These are phyloP conservation scores for Globisporangium parvum DNA, from an alignment of 352 stramenopile species.

Conservation along the genomic window DNA sequence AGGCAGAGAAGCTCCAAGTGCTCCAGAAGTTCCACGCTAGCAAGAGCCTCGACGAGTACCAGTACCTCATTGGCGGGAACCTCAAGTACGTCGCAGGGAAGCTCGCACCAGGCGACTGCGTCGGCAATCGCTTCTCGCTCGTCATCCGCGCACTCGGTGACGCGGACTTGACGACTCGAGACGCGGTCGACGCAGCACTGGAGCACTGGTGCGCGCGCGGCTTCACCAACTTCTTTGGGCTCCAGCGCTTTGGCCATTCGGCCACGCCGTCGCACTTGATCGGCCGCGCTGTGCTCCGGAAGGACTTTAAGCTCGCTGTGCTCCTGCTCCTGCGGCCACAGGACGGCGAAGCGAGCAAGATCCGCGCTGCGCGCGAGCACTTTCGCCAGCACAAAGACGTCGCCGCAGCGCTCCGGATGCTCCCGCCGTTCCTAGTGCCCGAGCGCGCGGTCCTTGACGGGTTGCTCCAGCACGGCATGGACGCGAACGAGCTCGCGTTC, in stretches of 20 bases:
- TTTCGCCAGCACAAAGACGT: constrained; percentile 84
- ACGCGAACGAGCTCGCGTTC: constrained; percentile 69
- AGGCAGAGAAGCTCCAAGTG: constrained; percentile 49
- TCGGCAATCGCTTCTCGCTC: constrained; percentile 92
- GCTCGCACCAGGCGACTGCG: constrained; percentile 83
- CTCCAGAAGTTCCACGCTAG: constrained; percentile 28
- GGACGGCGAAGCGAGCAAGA: constrained; percentile 77
- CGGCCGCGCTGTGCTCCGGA: constrained; percentile 90
- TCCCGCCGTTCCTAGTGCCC: constrained; percentile 63
- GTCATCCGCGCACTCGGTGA: constrained; percentile 87
- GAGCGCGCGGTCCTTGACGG: constrained; percentile 73
- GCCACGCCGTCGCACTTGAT: constrained; percentile 79
- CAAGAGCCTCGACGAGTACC: constrained; percentile 50
- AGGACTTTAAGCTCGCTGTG: constrained; percentile 92
- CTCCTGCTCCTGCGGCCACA: constrained; percentile 88
- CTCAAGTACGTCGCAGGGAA: constrained; percentile 87
- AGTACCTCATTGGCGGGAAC: constrained; percentile 89
- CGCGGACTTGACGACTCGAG: constrained; percentile 34
- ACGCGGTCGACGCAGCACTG: constrained; percentile 30
- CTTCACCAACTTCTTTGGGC: constrained; percentile 97
- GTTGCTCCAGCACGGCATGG: constrained; percentile 63
- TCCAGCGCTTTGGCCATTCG: constrained; percentile 92
- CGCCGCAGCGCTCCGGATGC: constrained; percentile 62
- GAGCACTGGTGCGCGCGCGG: constrained; percentile 52
- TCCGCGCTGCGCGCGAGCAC: constrained; percentile 66